phyloP scores from a whole-genome alignment of 768 basidiomycete species.

The Serendipita vermifera region DNA sequence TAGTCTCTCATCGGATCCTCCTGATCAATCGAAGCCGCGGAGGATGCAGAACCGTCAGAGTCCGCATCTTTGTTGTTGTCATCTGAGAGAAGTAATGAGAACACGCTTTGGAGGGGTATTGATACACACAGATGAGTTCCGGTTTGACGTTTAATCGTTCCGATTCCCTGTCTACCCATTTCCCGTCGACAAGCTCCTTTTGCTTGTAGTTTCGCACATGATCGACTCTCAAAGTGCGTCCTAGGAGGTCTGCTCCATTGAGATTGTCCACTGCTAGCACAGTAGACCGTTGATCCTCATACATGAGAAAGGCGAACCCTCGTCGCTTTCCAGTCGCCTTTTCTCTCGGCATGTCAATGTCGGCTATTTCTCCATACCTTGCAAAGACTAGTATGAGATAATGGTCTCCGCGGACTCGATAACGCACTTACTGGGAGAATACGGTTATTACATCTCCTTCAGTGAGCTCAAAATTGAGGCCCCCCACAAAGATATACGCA shows the following conservation, averaged over 20 bases:
- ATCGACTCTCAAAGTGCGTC: conserved; percentile 79
- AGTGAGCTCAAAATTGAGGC: conserved; percentile 75
- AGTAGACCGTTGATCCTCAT: conserved; percentile 95
- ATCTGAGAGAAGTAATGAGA: no score
- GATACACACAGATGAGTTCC: conserved; percentile 41
- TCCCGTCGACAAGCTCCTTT: conserved; percentile 67
- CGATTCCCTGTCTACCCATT: conserved; percentile 72
- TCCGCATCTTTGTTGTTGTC: conserved; percentile 32
- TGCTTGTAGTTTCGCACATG: conserved; percentile 90
- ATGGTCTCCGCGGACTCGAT: neutral
- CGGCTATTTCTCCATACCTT: conserved; percentile 95
- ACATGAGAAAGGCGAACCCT: conserved; percentile 97
- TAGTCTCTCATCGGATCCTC: conserved; percentile 98
- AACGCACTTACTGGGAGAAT: conserved; percentile 76
- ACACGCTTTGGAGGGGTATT: no score
- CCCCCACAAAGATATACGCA: conserved; percentile 89
- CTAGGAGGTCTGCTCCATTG: conserved; percentile 84
- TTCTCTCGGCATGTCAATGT: conserved; percentile 88
- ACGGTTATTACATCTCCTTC: conserved; percentile 97
- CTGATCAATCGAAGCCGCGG: conserved; percentile 62
- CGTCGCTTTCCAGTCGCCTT: conserved; percentile 80
- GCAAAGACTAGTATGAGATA: conserved; percentile 2
- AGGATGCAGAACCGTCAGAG: conserved; percentile 54
- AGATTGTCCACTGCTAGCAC: conserved; percentile 96
- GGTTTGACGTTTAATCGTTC: conserved; percentile 84